phyloP scores from a whole-genome alignment of 176 grass and related monocot genomes.

The Melocanna baccifera region DNA sequence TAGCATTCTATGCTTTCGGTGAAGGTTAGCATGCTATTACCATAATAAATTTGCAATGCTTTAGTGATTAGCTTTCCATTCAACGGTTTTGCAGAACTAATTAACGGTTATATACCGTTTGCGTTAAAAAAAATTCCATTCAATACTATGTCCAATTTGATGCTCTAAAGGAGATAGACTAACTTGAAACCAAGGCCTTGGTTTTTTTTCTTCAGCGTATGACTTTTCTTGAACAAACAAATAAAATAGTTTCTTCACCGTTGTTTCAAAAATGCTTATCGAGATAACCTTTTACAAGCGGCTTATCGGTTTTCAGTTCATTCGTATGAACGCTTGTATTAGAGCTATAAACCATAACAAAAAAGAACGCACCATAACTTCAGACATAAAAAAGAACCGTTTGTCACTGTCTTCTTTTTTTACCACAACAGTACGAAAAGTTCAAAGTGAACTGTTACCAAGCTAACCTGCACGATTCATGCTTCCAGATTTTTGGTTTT shows the following conservation, averaged over 20 bases:
- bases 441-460: background rate
- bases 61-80: no score
- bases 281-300: fast-evolving
- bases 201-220: no score
- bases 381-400: background rate
- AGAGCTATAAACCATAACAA: no score
- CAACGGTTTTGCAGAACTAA: background rate
- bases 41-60: no score
- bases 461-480: background rate
- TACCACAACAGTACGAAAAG: background rate
- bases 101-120: background rate
- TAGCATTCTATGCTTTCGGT: no score
- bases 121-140: no score
- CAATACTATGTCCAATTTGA: background rate
- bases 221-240: no score
- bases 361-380: background rate
- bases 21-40: no score
- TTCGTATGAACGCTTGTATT: no score
- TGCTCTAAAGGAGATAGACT: background rate
- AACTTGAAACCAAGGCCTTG: background rate
- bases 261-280: fast-evolving
- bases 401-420: background rate
- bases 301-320: fast-evolving
- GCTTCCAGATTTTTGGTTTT: background rate
- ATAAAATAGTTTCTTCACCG: fast-evolving